Evolutionary conservation across 345 rosid genomes (phyloP), one percentile per base, ranked within the genome.

Genomic region (Arabidopsis suecica): DNA sequence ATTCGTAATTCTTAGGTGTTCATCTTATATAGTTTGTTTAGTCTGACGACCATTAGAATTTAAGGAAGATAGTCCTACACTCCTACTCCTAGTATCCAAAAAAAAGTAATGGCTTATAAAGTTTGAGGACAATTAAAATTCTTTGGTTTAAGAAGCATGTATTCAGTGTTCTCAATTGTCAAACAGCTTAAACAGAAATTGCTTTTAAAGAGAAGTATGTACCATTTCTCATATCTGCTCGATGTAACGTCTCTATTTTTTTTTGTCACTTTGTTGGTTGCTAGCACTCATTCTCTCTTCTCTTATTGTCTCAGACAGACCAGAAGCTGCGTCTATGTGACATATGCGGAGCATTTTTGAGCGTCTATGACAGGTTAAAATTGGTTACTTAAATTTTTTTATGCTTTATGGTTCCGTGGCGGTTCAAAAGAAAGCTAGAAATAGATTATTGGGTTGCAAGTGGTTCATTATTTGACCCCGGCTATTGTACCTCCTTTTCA

Each of bases 301-400:
- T 30, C 61, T 55, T 79, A 61, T 65, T 68, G 16, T 81, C 78
- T 65, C 98, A 96, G 99, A 93, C 99, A 70, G 99, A 96, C 83
- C 99, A 96, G 86, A 96, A 96, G 91, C 88, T 96, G 66, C 96
- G 99, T 22, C 94, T 96, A 78, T 96, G 99, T 79, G 99, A 96
- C 86, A 96, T 96, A 72, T 96, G 98, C 72, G 99, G 99, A 83
- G 99, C 99, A 74, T 96, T 96, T 79, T 83, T 96, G 84, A 96
- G 98, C 72, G 98, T 95, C 53, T 95, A 95, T 88, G 99, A 90
- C 85, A 90, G 97, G 99, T 95, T 82, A 67, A 53, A 6, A 76
- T 61, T 80, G 40, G 55, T 37, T 83, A 61, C 71, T 68, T 42
- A 16, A 30, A 7, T 4, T 9, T 18, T 28, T 38, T 9, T 62